A percentile compares a stretch with the other conserved stretches of the same genome.
Evolutionary conservation across 2,329 filamentous ascomycete genomes (phyloP).

Genomic region (Tolypocladium sp.): DNA sequence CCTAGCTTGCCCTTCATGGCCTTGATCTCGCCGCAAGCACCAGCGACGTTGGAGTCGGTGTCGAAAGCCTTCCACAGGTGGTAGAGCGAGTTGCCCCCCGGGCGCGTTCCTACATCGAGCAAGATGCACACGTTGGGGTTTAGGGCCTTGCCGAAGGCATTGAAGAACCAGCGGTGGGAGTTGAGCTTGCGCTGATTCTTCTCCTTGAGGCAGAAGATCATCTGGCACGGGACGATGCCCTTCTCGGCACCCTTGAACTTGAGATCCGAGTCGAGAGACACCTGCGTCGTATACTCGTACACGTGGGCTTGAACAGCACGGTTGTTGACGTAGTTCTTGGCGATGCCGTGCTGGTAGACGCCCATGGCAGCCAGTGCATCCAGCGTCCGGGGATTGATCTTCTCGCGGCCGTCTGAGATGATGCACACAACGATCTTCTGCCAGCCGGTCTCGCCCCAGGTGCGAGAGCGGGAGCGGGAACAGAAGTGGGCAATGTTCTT

Average conservation of each 20-base stretch:
- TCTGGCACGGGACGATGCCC: constrained; percentile 94
- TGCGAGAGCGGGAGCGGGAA: constrained; percentile 80
- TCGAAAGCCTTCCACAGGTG: constrained; percentile 99
- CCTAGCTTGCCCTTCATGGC: constrained; percentile 87
- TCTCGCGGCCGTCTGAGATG: constrained; percentile 85
- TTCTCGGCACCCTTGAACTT: constrained; percentile 99
- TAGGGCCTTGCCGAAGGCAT: constrained; percentile 85
- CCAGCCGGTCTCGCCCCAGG: constrained; percentile 96
- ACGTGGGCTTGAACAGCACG: constrained; percentile 93
- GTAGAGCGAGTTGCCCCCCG: constrained; percentile 83
- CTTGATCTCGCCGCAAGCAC: constrained; percentile 95
- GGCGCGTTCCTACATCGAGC: constrained; percentile 91
- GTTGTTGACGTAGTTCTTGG: constrained; percentile 96
- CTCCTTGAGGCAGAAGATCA: constrained; percentile 98
- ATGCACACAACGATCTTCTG: constrained; percentile 98
- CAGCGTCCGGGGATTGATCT: constrained; percentile 82
- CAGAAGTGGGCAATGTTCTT: constrained; percentile 97
- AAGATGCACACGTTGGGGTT: constrained; percentile 96
- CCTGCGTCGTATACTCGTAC: constrained; percentile 98
- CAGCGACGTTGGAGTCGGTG: constrained; percentile 92
- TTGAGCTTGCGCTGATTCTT: constrained; percentile 97
- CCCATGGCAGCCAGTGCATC: constrained; percentile 95
- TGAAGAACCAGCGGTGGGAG: constrained; percentile 98
- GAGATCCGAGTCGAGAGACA: constrained; percentile 87
- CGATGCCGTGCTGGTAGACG: constrained; percentile 95